Evolutionary conservation across 495 filamentous ascomycete genomes (phyloP), one percentile per base, ranked within the genome.

Genomic region (Lophiotrema nucula): DNA sequence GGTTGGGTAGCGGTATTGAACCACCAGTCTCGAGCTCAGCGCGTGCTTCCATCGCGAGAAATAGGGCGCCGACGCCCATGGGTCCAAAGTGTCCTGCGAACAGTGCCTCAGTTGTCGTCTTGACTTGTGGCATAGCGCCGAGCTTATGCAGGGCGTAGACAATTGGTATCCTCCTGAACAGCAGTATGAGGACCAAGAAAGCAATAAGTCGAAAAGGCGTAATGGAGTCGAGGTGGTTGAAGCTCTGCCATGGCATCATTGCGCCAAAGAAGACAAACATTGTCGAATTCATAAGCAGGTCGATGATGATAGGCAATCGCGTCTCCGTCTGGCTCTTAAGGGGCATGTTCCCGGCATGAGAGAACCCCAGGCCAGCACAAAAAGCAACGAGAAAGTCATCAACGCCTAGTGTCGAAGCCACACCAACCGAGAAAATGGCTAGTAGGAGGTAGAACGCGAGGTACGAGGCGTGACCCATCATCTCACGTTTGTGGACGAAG

Each of bases 341-440:
- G 31, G 58, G 52, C 8, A 12, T 39, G 24, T 78, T 78, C 31
- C 77, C 75, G 38, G 76, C 77, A 56, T 71, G 70, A 0, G 73
- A 71, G 62, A 81, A 81, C 8, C 77, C 76, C 11, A 76, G 68
- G 12, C 78, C 77, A 0, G 77, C 76, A n/a, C 71, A 74, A 47
- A 81, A 81, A 12, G 77, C 72, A 6, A 79, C 73, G 10, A 80
- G 70, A 62, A 81, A 81, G 61, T 80, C 77, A 57, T 80, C 76
- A 10, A 66, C 53, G 26, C 78, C 77, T 0, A 81, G 68, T 0
- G 67, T 73, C 23, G 69, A 72, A n/a, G 67, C 78, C 4, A 78
- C 56, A 25, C 77, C 77, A n/a, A 77, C 61, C 23, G 61, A 65
- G 42, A 80, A 70, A 49, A 78, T 62, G 15, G 78, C 77, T 11